phyloP scores from a whole-genome alignment of 2,329 filamentous ascomycete genomes.

The Arthrobotrys musiformis region DNA sequence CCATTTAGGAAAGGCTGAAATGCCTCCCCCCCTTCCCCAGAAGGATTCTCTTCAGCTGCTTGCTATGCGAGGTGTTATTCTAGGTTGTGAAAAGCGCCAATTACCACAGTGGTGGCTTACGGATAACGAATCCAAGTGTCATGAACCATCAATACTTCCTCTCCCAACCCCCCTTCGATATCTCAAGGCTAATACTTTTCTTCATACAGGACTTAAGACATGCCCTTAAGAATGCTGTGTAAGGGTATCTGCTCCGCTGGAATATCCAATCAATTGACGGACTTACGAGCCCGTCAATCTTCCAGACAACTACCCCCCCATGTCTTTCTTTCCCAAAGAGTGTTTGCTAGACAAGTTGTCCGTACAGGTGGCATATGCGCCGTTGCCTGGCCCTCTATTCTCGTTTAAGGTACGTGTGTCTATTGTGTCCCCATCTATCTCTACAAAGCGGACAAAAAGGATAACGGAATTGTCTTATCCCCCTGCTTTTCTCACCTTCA shows the following conservation, averaged over 20 bases:
- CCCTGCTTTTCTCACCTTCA: constrained; percentile 27
- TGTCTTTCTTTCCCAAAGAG: constrained; percentile 21
- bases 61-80: constrained; percentile 3
- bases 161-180: constrained; percentile 11
- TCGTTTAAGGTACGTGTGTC: constrained; percentile 11
- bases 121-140: constrained; percentile 23
- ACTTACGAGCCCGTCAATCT: constrained; percentile 24
- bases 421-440: neutral
- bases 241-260: neutral
- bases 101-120: constrained; percentile 21
- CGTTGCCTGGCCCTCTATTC: constrained; percentile 23
- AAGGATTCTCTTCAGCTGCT: constrained; percentile 16
- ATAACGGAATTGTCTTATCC: neutral
- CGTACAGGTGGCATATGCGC: constrained; percentile 6
- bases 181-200: constrained; percentile 22
- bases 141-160: constrained; percentile 16
- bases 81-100: neutral
- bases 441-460: neutral
- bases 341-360: constrained; percentile 17
- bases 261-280: constrained; percentile 39
- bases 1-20: constrained; percentile 31
- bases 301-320: constrained; percentile 1
- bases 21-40: neutral
- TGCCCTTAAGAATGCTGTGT: constrained; percentile 35
- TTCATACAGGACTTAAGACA: constrained; percentile 42